Base-by-base conservation (phyloP, 257 asterid genomes). In the Cinchona pubescens region DNA sequence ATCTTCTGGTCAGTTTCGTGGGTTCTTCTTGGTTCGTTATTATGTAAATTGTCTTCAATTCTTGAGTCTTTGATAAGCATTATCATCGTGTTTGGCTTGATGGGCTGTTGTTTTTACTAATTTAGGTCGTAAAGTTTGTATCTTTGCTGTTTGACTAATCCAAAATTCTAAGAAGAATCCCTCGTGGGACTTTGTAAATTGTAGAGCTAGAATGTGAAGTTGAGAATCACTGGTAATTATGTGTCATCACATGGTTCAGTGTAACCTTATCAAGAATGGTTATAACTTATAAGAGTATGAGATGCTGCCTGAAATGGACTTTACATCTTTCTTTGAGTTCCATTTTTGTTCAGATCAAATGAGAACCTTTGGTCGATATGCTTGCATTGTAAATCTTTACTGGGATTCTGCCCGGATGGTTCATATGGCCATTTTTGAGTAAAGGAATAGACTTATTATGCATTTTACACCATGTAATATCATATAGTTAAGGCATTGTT, bases 1-100 rank as follows among this genome's bases (percentile, higher is more conserved):
- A 18, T 75, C 84, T 70, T 90, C 91, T 80, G 92, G 91, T 92
- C 19, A 34, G 66, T 75, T 65, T 37, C 49, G 48, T 75, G 21
- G n/a, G 42, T 66, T 56, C 61, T 1, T 72, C 61, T 1, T 72
- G 1, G 12, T 70, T 7, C 16, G 23, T 69, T 58, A 10, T 58
- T 27, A 11, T 35, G 9, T 16, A 68, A 13, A 43, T 25, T 27
- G 38, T 49, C 13, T 73, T 59, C 27, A 21, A 61, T 53, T 76
- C 67, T 25, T 35, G 7, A 25, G 40, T 77, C 34, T 38, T 19
- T 58, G 14, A 42, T 34, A 6, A 53, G 74, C 51, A 7, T 67
- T 34, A 19, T 18, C 66, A 19, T 18, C 66, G 23, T 23, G 55
- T 42, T 67, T 37, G 23, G 63, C 29, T 40, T 58, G 30, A 2